Evolutionary conservation across 1,284 basidiomycete species (phyloP), one percentile per base, ranked within the genome.

Genomic region (Ustilago sp.): DNA sequence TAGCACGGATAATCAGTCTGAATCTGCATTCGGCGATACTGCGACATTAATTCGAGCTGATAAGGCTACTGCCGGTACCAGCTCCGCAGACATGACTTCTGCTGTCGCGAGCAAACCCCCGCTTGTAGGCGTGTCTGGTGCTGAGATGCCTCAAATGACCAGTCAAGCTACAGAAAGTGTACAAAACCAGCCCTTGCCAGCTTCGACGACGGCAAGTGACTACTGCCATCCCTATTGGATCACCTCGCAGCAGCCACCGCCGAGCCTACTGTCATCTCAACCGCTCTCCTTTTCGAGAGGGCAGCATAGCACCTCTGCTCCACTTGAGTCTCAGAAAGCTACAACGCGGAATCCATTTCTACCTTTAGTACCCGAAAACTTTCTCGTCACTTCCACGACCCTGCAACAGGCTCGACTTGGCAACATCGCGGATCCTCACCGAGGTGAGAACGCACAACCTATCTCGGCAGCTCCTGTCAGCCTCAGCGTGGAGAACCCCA

Each of bases 221-320:
- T 55, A 39, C 38, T 28, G 35, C 23, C 38, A 55, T 41, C 53
- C 53, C 28, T 55, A 55, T 17, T 43, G 53, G 53, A 23, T n/a
- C 13, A 31, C 28, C 4, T 35, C 32, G 34, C 32, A 34, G 3
- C 32, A 31, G 43, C 12, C 32, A 15, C 12, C 43, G 13, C 45
- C 34, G 17, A 34, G 51, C 51, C 12, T 28, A 19, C n/a, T 28
- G 19, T 13, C 53, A 4, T 38, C 19, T 48, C 43, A n/a, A 9
- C 2, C 28, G 38, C 23, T 32, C 11, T 9, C 9, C 28, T 13
- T 19, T 8, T 32, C 28, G 4, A 19, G 4, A 45, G 43, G 8
- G 7, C 43, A 11, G 19, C 43, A 19, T 7, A 6, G n/a, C 43
- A 45, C n/a, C 43, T 8, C 43, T 38, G 36, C 36, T 38, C 13